phyloP scores from a whole-genome alignment of 768 basidiomycete species.

The Trichaptum fuscoviolaceum region DNA sequence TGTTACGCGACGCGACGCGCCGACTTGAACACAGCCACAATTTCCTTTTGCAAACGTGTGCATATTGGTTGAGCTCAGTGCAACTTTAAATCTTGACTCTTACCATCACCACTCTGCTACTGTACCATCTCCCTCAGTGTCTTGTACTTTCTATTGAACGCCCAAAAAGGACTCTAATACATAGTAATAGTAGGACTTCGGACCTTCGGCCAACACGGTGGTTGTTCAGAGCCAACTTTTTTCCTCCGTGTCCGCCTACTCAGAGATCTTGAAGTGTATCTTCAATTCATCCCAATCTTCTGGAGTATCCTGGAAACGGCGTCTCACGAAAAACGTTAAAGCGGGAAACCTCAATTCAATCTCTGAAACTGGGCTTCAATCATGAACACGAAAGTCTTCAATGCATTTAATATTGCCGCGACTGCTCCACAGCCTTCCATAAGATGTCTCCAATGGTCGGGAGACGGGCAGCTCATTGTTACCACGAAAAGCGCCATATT shows the following conservation, averaged over 20 bases:
- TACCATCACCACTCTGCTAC: neutral
- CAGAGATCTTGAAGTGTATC: neutral
- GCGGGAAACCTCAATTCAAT: neutral
- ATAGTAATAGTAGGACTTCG: no score
- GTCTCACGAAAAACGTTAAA: neutral
- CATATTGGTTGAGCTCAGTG: neutral
- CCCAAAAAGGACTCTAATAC: neutral
- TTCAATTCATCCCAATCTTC: neutral
- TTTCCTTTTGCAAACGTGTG: neutral
- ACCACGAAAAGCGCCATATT: slow-evolving; percentile 62
- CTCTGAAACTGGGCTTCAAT: neutral
- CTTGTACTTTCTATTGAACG: neutral
- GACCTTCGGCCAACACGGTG: no score
- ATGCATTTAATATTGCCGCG: slow-evolving; percentile 53
- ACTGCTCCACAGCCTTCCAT: slow-evolving; percentile 54
- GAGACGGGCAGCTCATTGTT: slow-evolving; percentile 67
- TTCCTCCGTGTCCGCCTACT: neutral
- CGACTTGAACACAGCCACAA: neutral
- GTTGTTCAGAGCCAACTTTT: no score
- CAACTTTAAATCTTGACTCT: neutral
- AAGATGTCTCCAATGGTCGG: slow-evolving; percentile 65
- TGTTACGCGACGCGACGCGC: neutral
- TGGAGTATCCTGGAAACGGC: neutral
- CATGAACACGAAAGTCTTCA: slow-evolving; percentile 13
- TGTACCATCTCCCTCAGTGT: neutral